Conservation (phyloP, 2,329 filamentous ascomycete genomes). For the Fusarium multiceps region DNA sequence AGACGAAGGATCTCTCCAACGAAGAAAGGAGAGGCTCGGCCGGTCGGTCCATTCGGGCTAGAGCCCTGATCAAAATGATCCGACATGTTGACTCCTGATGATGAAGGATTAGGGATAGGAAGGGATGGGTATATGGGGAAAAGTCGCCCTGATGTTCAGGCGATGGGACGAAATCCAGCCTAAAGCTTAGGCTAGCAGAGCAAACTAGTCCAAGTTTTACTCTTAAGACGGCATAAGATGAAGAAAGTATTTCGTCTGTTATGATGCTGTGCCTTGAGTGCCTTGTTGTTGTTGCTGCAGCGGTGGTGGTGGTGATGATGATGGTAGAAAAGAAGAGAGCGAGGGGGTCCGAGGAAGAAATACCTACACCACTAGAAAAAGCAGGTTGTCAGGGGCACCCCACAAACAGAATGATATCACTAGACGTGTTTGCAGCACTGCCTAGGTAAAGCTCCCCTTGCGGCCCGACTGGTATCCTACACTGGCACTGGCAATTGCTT, state of each 20-base stretch:
- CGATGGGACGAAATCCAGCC: not conserved
- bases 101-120: not conserved
- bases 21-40: not conserved
- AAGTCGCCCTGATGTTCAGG: not conserved
- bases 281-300: not conserved
- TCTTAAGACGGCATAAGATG: not conserved
- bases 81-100: not conserved
- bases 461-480: not conserved
- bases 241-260: not conserved
- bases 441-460: not conserved
- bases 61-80: not conserved
- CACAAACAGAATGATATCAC: not conserved
- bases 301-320: not conserved
- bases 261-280: not conserved
- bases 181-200: not conserved
- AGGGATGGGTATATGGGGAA: not conserved
- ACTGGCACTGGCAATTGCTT: not conserved
- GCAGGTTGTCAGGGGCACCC: constrained; percentile 6
- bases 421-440: not conserved
- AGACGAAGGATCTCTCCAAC: not conserved
- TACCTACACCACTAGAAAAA: constrained; percentile 3
- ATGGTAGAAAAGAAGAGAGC: not conserved
- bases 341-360: constrained; percentile 1
- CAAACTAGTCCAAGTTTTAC: not conserved
- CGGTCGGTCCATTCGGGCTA: not conserved